phyloP scores from a whole-genome alignment of 371 early-diverging fungal genomes.

The Saksenaea vasiformis region DNA sequence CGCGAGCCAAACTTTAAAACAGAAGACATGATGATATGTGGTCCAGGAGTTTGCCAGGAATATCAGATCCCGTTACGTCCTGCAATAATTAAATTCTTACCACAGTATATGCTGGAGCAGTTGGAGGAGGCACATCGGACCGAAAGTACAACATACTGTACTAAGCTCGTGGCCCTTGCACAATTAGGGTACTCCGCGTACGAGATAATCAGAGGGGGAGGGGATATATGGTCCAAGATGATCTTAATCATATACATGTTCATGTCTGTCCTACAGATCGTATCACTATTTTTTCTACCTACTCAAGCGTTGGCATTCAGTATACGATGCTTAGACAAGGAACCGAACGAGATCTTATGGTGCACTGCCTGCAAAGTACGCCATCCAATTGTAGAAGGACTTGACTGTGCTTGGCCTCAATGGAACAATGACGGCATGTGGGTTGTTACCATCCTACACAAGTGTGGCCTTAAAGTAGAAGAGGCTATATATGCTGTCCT shows the following conservation, averaged over 20 bases:
- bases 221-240: background rate
- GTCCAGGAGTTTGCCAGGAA: background rate
- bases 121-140: background rate
- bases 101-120: background rate
- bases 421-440: background rate
- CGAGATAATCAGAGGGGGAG: background rate
- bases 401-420: background rate
- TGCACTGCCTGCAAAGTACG: background rate
- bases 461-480: background rate
- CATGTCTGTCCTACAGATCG: background rate
- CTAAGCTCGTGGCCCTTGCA: background rate
- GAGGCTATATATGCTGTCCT: background rate
- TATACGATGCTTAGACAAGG: background rate
- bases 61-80: constrained; percentile 1
- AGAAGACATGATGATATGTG: background rate
- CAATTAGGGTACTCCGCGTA: background rate
- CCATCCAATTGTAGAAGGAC: background rate
- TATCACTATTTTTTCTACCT: background rate
- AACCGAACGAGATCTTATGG: background rate
- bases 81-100: background rate
- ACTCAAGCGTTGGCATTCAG: constrained; percentile 1
- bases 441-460: background rate
- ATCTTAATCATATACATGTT: background rate
- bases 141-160: background rate
- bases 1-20: background rate